A percentile compares a stretch with the other conserved stretches of the same genome.
Evolutionary conservation across 73 alveolate species (phyloP).

Genomic region (Tetrahymena thermophila): DNA sequence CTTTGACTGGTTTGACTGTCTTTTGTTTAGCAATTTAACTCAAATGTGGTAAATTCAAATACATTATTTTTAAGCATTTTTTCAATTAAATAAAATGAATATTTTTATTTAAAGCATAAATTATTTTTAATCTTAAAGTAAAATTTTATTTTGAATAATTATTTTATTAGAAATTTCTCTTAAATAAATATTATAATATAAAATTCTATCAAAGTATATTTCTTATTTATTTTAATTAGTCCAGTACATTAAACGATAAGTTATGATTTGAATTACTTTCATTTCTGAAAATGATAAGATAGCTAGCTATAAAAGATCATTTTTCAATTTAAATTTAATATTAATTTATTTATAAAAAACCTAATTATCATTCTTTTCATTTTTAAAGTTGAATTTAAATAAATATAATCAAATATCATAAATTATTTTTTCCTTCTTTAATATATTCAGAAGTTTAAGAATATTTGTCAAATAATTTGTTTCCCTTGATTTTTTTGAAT

Average conservation of each 20-base stretch:
- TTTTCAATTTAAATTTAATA: too few relatives aligned
- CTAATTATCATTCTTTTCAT: too few relatives aligned
- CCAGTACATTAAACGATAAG: neutral
- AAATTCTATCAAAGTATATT: neutral
- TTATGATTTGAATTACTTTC: neutral
- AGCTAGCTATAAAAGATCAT: neutral
- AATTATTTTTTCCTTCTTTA: too few relatives aligned
- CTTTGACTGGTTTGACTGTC: neutral
- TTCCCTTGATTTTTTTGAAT: too few relatives aligned
- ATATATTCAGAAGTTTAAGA: too few relatives aligned
- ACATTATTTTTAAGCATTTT: neutral
- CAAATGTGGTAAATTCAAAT: neutral
- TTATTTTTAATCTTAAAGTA: too few relatives aligned
- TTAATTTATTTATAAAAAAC: too few relatives aligned
- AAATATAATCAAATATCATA: too few relatives aligned
- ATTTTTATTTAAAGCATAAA: too few relatives aligned
- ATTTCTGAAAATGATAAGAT: neutral
- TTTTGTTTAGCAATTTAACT: neutral
- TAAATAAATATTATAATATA: neutral
- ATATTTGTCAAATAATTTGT: too few relatives aligned
- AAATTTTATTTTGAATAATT: neutral
- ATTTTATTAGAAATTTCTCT: neutral
- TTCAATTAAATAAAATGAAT: too few relatives aligned
- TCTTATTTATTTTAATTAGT: neutral
- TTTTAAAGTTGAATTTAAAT: too few relatives aligned